Base-by-base conservation (phyloP, 2,329 filamentous ascomycete species). In the Phialophora chinensis region DNA sequence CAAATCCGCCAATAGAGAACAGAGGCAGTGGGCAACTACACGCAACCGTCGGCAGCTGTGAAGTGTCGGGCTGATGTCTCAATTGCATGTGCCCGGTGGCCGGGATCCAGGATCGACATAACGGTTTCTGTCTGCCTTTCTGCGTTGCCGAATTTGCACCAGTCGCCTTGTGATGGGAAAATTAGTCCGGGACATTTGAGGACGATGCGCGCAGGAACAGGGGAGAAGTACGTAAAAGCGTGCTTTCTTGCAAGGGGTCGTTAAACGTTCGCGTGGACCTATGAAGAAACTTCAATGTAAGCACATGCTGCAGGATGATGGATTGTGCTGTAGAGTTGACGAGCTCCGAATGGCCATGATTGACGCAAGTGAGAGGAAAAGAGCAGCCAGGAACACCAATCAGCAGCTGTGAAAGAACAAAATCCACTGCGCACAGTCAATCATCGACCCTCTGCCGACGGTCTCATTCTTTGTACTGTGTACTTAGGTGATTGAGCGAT, bases 311-410 rank as follows among this genome's bases (percentile, higher is more conserved):
- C 49, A 52, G 49, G 20, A 52, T 52, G 10, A 52, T 52, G 49
- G 6, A 52, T 14, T 10, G 27, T 23, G 25, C 53, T 33, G 23
- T 29, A 35, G 53, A 55, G 27, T 8, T 20, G 53, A 55, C 25
- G 25, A 55, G 23, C 17, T 17, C 33, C 27, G 20, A 17, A 4
- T 14, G n/a, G 53, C 4, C 27, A 33, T 33, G 53, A 35, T 25
- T 55, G 10, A 29, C 53, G 29, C 50, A 29, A 29, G 6, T 12
- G 49, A 3, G 14, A 25, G 29, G 14, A 33, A 35, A 55, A 31
- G 27, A 35, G 53, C 27, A 44, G 31, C 31, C 59, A 54, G 49
- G 59, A 44, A 61, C 49, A 61, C 47, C 59, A 54, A 61, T 61
- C 8, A 17, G 17, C 33, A 27, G 20, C 47, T 29, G 27, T 25